A percentile compares a stretch with the other conserved stretches of the same genome.
Conservation (phyloP, 768 basidiomycete genomes). For the Leccinum sublutescens region DNA sequence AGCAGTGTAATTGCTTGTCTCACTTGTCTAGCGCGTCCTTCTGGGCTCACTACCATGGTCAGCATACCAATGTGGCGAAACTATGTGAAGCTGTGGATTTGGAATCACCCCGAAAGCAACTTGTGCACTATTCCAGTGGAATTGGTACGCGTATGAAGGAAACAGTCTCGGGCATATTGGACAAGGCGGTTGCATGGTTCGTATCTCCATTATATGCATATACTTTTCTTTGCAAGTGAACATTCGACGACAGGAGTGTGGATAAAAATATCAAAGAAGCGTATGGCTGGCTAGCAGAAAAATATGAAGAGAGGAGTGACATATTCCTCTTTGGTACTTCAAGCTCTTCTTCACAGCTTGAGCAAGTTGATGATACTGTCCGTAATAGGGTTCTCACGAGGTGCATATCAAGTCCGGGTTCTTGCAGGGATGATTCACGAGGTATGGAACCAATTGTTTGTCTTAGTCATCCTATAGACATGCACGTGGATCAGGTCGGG, state of each 20-base stretch:
- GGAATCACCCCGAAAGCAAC: conserved; percentile 15
- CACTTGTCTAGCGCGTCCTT: not conserved
- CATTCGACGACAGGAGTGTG: not conserved
- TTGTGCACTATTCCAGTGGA: conserved; percentile 35
- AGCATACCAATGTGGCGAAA: not conserved
- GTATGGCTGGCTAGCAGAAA: not conserved
- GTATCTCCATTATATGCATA: not conserved
- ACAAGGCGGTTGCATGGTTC: not conserved
- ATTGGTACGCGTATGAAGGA: conserved; percentile 29
- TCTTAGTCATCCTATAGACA: not conserved
- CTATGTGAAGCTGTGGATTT: conserved; percentile 6
- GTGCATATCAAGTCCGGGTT: not conserved
- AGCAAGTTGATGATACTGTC: not conserved
- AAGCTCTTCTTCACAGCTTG: not conserved
- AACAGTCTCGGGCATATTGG: conserved; percentile 13
- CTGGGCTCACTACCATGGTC: not conserved
- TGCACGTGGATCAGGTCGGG: not conserved
- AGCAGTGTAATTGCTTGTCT: not conserved
- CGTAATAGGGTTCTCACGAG: not conserved
- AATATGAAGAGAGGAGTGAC: not conserved
- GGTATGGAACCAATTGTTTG: not conserved
- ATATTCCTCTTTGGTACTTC: not conserved
- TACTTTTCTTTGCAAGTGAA: not conserved
- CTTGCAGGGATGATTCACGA: not conserved
- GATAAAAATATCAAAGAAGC: not conserved